Evolutionary conservation across 768 basidiomycete species (phyloP), one percentile per base, ranked within the genome.

Genomic region (Rhodotorula toruloides): DNA sequence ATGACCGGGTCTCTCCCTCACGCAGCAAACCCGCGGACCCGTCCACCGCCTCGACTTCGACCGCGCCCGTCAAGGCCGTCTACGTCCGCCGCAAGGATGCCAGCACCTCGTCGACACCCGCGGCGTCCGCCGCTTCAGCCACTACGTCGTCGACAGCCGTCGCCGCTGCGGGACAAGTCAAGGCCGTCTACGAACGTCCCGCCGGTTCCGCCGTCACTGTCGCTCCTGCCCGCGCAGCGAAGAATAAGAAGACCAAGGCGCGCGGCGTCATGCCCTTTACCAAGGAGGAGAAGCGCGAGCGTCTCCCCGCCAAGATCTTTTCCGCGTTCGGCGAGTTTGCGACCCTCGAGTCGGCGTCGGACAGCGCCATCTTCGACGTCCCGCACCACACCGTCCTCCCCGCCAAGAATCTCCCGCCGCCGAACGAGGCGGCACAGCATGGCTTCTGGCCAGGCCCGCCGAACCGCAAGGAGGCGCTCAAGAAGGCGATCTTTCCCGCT

Each of bases 291-390:
- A 63, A 61, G 31, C 1, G 16, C 12, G 29, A 42, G 22, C 56
- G 58, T 4, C 48, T 70, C 21, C 85, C 85, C 0, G 79, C 81
- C 11, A 63, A 71, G 62, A 81, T 82, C 12, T 79, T 83, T 0
- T 84, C 85, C 27, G 82, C 82, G 21, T 78, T 85, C 39, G 80
- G 79, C 3, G 84, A 86, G 0, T 79, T 88, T 17, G 81, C 82
- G 6, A 84, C 87, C 14, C 17, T 19, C 40, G 55, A 48, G 3
- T 9, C 43, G 1, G 63, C 61, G 21, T 19, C 60, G 17, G 34
- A 17, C 50, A 43, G 44, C 43, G 19, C 52, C 19, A 14, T 67
- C 43, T 64, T 44, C 43, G 10, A 31, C 9, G 47, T 48, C 40
- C 69, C 65, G 32, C 25, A 42, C 19, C 43, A 54, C 44, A 47